A percentile compares a stretch with the other conserved stretches of the same genome.
Evolutionary conservation across 345 rosid genomes (phyloP).

Genomic region (Camelina neglecta): DNA sequence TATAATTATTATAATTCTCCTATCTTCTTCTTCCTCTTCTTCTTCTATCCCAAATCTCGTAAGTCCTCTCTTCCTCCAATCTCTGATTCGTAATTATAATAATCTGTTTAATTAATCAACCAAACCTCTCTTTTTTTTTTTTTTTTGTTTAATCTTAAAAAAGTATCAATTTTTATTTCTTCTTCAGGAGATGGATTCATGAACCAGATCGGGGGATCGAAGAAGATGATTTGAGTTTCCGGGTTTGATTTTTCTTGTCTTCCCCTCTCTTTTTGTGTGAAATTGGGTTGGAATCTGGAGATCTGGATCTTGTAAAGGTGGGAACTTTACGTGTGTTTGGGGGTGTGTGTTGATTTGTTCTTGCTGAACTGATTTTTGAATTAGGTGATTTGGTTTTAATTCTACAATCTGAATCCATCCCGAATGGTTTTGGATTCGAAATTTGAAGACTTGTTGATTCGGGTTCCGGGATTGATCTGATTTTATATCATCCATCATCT

Average conservation of each 20-base stretch:
- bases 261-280: neutral
- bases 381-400: conserved; percentile 5
- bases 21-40: no score
- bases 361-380: conserved; percentile 23
- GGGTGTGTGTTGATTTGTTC: neutral
- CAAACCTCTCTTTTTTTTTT: conserved; percentile 14
- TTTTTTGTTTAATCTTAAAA: conserved; percentile 8
- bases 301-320: conserved; percentile 48
- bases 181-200: conserved; percentile 26
- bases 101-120: conserved; percentile 21
- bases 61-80: conserved; percentile 48
- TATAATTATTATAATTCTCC: conserved; percentile 30
- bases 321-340: conserved; percentile 23
- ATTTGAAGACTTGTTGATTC: conserved; percentile 11
- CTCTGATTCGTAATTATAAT: conserved; percentile 28
- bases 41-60: conserved; percentile 63
- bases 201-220: conserved; percentile 55
- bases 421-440: conserved; percentile 35
- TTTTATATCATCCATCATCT: neutral
- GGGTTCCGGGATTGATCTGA: conserved; percentile 27
- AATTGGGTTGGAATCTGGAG: conserved; percentile 47
- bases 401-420: conserved; percentile 44
- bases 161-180: neutral
- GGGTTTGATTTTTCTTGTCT: conserved; percentile 26
- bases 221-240: conserved; percentile 18